Evolutionary conservation across 306 rosid species (phyloP).

Genomic region (Cucumis melo): DNA sequence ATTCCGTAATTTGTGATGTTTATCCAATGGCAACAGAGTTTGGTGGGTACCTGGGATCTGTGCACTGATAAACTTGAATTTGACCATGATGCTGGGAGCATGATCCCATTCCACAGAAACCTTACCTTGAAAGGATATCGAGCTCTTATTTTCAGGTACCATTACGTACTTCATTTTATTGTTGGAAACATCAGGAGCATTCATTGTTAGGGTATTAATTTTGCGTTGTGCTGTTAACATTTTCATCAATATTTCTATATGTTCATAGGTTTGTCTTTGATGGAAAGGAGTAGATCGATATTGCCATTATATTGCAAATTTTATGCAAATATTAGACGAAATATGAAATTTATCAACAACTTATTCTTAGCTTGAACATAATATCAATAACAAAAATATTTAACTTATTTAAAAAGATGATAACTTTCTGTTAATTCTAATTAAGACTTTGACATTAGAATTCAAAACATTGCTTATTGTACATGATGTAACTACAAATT

Average conservation of each 20-base stretch:
- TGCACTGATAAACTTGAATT: slow-evolving; percentile 31
- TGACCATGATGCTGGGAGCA: slow-evolving; percentile 72
- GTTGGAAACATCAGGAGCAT: neutral
- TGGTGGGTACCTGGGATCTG: slow-evolving; percentile 45
- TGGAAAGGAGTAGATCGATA: neutral
- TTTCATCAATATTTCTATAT: neutral
- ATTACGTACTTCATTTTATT: neutral
- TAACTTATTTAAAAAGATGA: neutral
- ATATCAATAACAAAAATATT: neutral
- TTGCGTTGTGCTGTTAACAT: neutral
- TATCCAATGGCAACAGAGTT: slow-evolving; percentile 21
- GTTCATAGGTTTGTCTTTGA: neutral
- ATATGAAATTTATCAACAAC: neutral
- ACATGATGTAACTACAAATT: neutral
- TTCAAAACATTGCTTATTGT: neutral
- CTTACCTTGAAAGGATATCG: slow-evolving; percentile 66
- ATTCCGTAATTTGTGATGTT: neutral
- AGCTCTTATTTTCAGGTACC: slow-evolving; percentile 79
- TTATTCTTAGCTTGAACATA: neutral
- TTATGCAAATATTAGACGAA: too few species aligned
- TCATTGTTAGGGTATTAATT: neutral
- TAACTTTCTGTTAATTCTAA: neutral
- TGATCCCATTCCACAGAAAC: slow-evolving; percentile 75
- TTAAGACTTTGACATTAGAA: neutral
- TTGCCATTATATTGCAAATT: neutral